Conservation (phyloP, 2,329 filamentous ascomycete genomes). For the Trichoderma harzianum region DNA sequence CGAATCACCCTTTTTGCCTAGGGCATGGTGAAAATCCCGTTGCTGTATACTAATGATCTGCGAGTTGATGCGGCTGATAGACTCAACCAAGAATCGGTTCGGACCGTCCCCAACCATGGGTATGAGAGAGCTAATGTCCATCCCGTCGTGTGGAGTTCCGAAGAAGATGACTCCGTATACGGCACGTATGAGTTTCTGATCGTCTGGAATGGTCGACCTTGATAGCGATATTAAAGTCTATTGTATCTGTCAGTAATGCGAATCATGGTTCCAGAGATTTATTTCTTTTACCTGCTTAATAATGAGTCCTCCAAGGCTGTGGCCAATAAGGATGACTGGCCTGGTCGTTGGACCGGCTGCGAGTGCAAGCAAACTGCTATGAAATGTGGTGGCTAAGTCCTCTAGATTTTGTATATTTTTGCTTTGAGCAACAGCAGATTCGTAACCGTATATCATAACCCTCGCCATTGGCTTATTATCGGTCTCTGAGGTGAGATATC, state of each 20-base stretch:
- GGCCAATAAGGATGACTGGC: background rate
- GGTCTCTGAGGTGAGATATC: background rate
- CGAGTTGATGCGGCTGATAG: background rate
- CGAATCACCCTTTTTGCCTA: background rate
- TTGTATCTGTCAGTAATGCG: background rate
- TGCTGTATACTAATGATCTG: background rate
- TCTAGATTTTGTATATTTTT: background rate
- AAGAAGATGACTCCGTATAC: background rate
- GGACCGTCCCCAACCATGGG: background rate
- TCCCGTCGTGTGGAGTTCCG: background rate
- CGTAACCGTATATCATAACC: background rate
- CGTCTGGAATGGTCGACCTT: background rate
- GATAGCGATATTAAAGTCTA: background rate
- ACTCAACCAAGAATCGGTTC: background rate
- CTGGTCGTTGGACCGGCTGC: background rate
- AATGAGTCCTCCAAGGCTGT: background rate
- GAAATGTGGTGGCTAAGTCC: background rate
- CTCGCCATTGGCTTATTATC: background rate
- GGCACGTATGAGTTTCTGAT: background rate
- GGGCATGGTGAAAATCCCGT: background rate
- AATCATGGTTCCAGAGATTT: background rate
- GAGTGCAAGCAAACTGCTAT: background rate
- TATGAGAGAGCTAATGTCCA: background rate
- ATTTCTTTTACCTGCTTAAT: background rate
- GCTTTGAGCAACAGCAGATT: background rate